phyloP scores from a whole-genome alignment of 2,329 filamentous ascomycete genomes.

The Ceratocystis huliohia region DNA sequence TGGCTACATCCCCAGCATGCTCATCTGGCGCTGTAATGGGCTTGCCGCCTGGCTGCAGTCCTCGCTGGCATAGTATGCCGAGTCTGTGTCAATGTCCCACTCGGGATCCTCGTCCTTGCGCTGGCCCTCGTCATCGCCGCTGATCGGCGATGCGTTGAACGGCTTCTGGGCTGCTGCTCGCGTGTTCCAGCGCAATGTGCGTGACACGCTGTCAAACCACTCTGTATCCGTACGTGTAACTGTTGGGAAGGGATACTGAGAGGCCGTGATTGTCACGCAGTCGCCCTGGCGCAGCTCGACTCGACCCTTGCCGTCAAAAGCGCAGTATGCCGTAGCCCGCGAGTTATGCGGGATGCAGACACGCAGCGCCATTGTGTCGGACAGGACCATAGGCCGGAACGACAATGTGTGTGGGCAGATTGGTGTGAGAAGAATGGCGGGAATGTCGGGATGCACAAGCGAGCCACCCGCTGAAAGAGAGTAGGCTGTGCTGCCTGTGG shows the following conservation, averaged over 20 bases:
- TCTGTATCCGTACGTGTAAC: constrained; percentile 81
- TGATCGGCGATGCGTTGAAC: constrained; percentile 47
- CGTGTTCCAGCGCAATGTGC: constrained; percentile 90
- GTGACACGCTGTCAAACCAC: constrained; percentile 92
- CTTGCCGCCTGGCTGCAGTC: constrained; percentile 56
- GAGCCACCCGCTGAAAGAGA: constrained; percentile 91
- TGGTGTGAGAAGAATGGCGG: constrained; percentile 87
- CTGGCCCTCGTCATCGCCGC: constrained; percentile 32
- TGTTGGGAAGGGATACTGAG: constrained; percentile 93
- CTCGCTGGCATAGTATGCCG: constrained; percentile 56
- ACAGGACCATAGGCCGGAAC: constrained; percentile 95
- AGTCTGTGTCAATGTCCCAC: constrained; percentile 94
- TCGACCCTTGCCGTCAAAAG: constrained; percentile 93
- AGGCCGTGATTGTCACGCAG: constrained; percentile 89
- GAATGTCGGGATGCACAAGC: constrained; percentile 91
- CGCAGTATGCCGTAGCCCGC: constrained; percentile 87
- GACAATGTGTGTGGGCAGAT: constrained; percentile 96
- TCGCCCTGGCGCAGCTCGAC: constrained; percentile 88
- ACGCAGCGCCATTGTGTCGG: constrained; percentile 82
- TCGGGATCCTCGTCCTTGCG: constrained; percentile 39
- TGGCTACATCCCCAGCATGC: constrained; percentile 48
- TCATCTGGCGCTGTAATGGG: constrained; percentile 61
- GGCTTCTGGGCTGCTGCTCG: constrained; percentile 84
- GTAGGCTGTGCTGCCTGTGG: constrained; percentile 89
- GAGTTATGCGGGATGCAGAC: constrained; percentile 75